Evolutionary conservation across 257 asterid genomes (phyloP), one percentile per base, ranked within the genome.

Genomic region (Plantago major): DNA sequence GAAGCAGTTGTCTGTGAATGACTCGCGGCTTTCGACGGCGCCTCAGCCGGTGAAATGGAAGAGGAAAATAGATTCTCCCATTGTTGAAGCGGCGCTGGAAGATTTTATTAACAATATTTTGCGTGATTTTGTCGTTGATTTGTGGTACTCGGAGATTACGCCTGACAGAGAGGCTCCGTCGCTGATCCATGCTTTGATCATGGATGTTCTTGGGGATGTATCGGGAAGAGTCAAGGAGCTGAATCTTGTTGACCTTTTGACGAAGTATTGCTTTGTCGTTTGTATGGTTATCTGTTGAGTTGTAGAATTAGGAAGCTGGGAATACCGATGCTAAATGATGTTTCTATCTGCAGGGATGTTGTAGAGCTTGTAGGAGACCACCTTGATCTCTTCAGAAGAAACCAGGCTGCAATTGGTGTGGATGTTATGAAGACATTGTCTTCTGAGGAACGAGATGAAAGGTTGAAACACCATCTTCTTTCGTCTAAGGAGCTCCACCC

Each of bases 361-460:
- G 93, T 93, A 48, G 85, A 93, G 80, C 82, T 93, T 71, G 60
- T 93, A 72, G 92, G 99, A 63, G 87, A 72, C 55, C 97, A 93
- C 80, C 80, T 93, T 50, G 99, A 93, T 60, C 94, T 93, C 69
- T 93, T 87, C 78, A 79, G 99, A 81, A 82, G 81, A 72, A 89
- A 78, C 81, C 99, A 89, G 79, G 73, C 85, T 67, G 80, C 94
- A 37, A 87, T 93, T 55, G 99, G 99, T 3, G 85, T 78, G 75
- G 99, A 93, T 69, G 96, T 87, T 64, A 93, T 93, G 99, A 86
- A 81, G 57, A 93, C 96, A 22, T 77, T 93, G 84, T 93, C 97
- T 78, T 93, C 87, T 63, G 96, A 89, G 80, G 95, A 89, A 85
- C 87, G 97, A 79, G 99, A 93, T 75, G 97, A 89, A 61, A 87